A percentile compares a stretch with the other conserved stretches of the same genome.
phyloP scores from a whole-genome alignment of 768 basidiomycete genomes.

The Tulasnella calospora region DNA sequence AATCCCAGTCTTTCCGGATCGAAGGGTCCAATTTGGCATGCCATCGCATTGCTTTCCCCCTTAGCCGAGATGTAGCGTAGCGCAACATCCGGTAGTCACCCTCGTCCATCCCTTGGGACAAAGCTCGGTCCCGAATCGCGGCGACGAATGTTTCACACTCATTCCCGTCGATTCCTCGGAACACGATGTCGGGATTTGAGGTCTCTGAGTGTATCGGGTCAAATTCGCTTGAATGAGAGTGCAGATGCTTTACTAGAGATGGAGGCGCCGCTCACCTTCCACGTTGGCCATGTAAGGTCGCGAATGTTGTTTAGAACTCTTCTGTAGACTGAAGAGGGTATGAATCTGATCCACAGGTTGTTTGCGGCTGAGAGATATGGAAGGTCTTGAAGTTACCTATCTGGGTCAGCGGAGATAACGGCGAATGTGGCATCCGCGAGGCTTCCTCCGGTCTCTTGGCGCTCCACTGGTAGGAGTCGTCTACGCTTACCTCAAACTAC shows the following conservation, averaged over 20 bases:
- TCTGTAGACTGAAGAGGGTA: too few species aligned
- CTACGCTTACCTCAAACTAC: background rate
- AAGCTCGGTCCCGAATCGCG: background rate
- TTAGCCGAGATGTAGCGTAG: background rate
- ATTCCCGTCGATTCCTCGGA: background rate
- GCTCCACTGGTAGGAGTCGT: slow-evolving; percentile 1
- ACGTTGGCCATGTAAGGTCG: too few species aligned
- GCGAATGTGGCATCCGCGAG: too few species aligned
- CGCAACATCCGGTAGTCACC: background rate
- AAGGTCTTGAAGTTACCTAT: too few species aligned
- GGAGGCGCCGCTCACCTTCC: too few species aligned
- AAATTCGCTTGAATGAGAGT: too few species aligned
- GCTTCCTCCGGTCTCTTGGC: background rate
- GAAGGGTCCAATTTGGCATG: background rate
- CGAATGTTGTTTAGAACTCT: too few species aligned
- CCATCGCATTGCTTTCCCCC: background rate
- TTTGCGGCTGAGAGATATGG: too few species aligned
- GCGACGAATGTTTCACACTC: background rate
- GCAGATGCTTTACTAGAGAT: too few species aligned
- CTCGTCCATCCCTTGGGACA: background rate
- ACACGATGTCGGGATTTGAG: background rate
- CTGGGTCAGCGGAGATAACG: too few species aligned
- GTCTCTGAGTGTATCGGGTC: background rate
- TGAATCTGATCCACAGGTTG: too few species aligned
- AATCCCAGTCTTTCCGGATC: background rate